Conservation (phyloP, 129 eudicot species). For the Silybum marianum region DNA sequence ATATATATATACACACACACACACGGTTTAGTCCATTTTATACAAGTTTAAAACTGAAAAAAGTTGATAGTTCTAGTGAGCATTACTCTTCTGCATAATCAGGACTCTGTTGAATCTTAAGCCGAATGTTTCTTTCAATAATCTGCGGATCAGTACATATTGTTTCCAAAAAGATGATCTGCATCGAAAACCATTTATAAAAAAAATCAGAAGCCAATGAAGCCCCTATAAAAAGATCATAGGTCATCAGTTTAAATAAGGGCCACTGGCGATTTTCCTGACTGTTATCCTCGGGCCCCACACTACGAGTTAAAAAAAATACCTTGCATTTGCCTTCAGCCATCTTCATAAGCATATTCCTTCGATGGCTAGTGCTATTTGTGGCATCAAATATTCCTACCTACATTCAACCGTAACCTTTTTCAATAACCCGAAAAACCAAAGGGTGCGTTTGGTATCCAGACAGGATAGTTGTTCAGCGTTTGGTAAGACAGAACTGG, state of each 20-base stretch:
- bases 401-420: constrained; percentile 40
- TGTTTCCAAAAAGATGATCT: constrained; percentile 96
- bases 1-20: not conserved
- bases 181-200: constrained; percentile 22
- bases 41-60: not conserved
- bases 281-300: not conserved
- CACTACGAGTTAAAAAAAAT: not conserved
- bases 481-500: no score
- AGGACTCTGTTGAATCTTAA: constrained; percentile 98
- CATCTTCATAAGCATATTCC: constrained; percentile 99
- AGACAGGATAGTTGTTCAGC: no score
- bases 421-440: not conserved
- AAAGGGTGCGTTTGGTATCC: not conserved
- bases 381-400: constrained; percentile 99
- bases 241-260: not conserved
- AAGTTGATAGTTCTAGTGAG: not conserved
- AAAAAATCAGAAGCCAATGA: constrained; percentile 7
- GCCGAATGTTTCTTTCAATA: constrained; percentile 98
- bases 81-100: constrained; percentile 95
- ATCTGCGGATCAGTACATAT: constrained; percentile 79
- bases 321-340: constrained; percentile 99
- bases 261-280: not conserved
- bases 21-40: constrained; percentile 8
- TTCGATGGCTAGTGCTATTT: constrained; percentile 77
- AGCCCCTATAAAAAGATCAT: not conserved